Evolutionary conservation across 768 basidiomycete species (phyloP).

Genomic region (Leccinum subgranulosum): DNA sequence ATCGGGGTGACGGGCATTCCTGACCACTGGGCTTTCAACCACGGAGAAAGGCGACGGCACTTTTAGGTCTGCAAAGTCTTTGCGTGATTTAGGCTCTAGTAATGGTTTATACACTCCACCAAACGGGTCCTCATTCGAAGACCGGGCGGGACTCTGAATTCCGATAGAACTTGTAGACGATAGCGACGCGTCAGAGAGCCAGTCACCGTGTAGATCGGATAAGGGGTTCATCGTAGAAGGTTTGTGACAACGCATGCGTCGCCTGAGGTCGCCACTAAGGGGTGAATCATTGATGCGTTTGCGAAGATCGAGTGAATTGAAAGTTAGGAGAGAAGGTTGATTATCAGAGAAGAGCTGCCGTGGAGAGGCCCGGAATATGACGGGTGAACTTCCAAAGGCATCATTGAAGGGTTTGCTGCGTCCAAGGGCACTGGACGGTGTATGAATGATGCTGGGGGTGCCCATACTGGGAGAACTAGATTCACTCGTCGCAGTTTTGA

Average conservation of each 20-base stretch:
- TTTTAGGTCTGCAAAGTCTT: slow-evolving; percentile 10
- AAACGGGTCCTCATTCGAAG: slow-evolving; percentile 45
- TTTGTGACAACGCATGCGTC: slow-evolving; percentile 29
- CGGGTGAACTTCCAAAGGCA: slow-evolving; percentile 32
- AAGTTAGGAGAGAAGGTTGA: slow-evolving; percentile 31
- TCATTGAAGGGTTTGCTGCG: slow-evolving; percentile 29
- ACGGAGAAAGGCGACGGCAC: slow-evolving; percentile 25
- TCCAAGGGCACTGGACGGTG: slow-evolving; percentile 25
- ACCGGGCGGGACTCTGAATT: slow-evolving; percentile 23
- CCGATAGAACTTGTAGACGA: slow-evolving; percentile 23
- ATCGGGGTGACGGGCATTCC: slow-evolving; percentile 25
- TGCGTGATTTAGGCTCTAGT: slow-evolving; percentile 15
- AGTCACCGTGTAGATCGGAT: slow-evolving; percentile 23
- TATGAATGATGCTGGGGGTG: slow-evolving; percentile 24
- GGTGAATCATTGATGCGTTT: slow-evolving; percentile 47
- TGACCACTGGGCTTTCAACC: slow-evolving; percentile 51
- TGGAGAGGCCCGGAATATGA: slow-evolving; percentile 42
- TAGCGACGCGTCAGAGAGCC: slow-evolving; percentile 30
- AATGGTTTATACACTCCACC: slow-evolving; percentile 18
- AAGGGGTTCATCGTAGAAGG: slow-evolving; percentile 28
- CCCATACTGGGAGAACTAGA: slow-evolving; percentile 32
- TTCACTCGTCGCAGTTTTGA: slow-evolving; percentile 30
- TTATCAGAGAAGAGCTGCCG: slow-evolving; percentile 38
- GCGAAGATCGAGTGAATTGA: slow-evolving; percentile 32
- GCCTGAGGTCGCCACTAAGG: slow-evolving; percentile 32